These are phyloP conservation scores for Capsicum baccatum DNA, from an alignment of 257 asterid species.

Conservation along the genomic window DNA sequence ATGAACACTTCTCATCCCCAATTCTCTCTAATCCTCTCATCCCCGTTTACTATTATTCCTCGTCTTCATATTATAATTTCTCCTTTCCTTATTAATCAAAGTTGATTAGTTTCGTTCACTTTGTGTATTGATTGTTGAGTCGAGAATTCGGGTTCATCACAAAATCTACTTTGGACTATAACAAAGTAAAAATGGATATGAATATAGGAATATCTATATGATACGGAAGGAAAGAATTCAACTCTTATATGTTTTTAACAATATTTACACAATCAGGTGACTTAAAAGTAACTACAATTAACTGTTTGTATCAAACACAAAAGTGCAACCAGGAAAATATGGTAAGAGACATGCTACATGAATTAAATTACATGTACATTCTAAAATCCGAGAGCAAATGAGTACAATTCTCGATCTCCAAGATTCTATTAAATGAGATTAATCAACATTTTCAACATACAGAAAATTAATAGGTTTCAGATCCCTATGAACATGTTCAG, in stretches of 20 bases:
- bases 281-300: conserved; percentile 1
- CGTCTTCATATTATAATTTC: no score
- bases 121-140: no score
- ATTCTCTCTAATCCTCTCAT: no score
- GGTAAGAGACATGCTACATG: background rate
- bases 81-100: no score
- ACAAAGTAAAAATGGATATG: conserved; percentile 22
- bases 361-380: background rate
- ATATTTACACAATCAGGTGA: conserved; percentile 3
- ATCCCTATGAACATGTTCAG: background rate
- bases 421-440: background rate
- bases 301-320: background rate
- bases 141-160: no score
- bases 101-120: no score
- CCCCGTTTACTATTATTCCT: no score
- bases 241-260: background rate
- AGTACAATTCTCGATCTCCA: background rate
- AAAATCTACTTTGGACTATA: conserved; percentile 2
- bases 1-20: no score
- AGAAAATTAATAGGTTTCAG: conserved; percentile 3
- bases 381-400: background rate
- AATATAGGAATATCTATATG: background rate
- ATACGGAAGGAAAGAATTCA: background rate
- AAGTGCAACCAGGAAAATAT: background rate
- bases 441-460: background rate